Evolutionary conservation across 257 asterid species (phyloP).

Genomic region (Voacanga thouarsii): DNA sequence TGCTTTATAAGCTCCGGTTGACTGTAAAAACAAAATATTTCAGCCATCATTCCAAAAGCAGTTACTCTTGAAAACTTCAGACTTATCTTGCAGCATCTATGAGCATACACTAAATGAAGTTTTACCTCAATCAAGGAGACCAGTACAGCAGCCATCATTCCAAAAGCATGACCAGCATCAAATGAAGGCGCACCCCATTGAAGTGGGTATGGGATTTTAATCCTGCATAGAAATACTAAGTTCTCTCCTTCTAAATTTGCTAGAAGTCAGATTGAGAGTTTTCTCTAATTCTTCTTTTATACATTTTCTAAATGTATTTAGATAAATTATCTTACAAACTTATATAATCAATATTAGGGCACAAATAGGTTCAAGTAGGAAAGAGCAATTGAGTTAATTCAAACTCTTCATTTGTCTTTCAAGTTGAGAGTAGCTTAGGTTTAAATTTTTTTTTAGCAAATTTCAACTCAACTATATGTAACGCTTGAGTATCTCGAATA

Average conservation of each 20-base stretch:
- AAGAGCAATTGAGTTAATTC: too few relatives aligned
- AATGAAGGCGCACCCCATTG: constrained; percentile 99
- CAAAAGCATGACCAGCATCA: constrained; percentile 95
- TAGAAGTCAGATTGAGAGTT: not conserved
- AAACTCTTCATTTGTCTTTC: too few relatives aligned
- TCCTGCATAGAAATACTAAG: constrained; percentile 40
- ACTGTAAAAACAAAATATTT: constrained; percentile 41
- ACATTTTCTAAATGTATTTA: too few relatives aligned
- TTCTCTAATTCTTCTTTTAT: too few relatives aligned
- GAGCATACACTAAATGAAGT: not conserved
- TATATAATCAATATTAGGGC: too few relatives aligned
- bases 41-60: not conserved
- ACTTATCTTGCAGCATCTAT: not conserved
- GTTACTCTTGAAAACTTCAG: not conserved
- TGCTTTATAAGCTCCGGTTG: constrained; percentile 95
- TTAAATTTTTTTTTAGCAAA: too few relatives aligned
- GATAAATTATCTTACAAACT: too few relatives aligned
- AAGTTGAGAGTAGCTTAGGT: too few relatives aligned
- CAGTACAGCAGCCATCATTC: constrained; percentile 94
- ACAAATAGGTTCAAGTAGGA: too few relatives aligned
- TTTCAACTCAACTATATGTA: too few relatives aligned
- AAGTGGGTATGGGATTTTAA: constrained; percentile 91
- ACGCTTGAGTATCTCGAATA: too few relatives aligned
- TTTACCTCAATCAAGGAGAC: constrained; percentile 92
- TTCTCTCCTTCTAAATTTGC: not conserved